phyloP scores from a whole-genome alignment of 2,329 filamentous ascomycete genomes.

The Cladobotryum protrusum region DNA sequence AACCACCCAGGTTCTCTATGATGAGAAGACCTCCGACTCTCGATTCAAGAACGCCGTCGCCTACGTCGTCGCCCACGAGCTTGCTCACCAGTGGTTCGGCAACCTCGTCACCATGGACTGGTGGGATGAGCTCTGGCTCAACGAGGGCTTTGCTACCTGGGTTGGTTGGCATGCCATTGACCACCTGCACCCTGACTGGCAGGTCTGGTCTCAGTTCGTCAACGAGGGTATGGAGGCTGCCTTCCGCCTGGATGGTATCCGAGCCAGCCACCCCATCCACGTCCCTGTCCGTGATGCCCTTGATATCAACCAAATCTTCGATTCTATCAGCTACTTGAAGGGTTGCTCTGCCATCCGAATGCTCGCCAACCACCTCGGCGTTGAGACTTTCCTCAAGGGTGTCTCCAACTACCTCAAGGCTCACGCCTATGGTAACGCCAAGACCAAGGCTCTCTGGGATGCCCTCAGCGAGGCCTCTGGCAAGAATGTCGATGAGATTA shows the following conservation, averaged over 20 bases:
- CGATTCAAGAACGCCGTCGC: constrained; percentile 90
- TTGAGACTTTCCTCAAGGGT: constrained; percentile 82
- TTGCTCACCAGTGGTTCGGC: constrained; percentile 95
- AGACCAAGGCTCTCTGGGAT: constrained; percentile 84
- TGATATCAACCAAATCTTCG: constrained; percentile 97
- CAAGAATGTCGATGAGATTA: constrained; percentile 77
- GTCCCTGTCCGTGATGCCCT: constrained; percentile 89
- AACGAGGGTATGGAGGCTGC: constrained; percentile 91
- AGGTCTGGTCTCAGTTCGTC: constrained; percentile 96
- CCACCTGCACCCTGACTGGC: constrained; percentile 91
- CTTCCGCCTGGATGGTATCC: constrained; percentile 81
- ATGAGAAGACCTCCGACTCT: constrained; percentile 84
- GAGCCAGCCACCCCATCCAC: constrained; percentile 92
- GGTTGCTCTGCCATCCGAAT: constrained; percentile 95
- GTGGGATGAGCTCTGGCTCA: constrained; percentile 92
- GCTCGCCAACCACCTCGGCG: constrained; percentile 84
- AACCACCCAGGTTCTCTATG: constrained; percentile 92
- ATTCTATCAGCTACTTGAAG: constrained; percentile 93
- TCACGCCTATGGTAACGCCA: constrained; percentile 85
- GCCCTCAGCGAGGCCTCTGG: constrained; percentile 83
- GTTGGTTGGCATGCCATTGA: constrained; percentile 92
- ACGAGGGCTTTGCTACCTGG: constrained; percentile 97
- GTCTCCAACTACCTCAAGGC: constrained; percentile 84
- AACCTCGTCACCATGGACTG: constrained; percentile 96
- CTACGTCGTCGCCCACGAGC: constrained; percentile 96